Evolutionary conservation across 768 basidiomycete species (phyloP), one percentile per base, ranked within the genome.

Genomic region (Russula compacta): DNA sequence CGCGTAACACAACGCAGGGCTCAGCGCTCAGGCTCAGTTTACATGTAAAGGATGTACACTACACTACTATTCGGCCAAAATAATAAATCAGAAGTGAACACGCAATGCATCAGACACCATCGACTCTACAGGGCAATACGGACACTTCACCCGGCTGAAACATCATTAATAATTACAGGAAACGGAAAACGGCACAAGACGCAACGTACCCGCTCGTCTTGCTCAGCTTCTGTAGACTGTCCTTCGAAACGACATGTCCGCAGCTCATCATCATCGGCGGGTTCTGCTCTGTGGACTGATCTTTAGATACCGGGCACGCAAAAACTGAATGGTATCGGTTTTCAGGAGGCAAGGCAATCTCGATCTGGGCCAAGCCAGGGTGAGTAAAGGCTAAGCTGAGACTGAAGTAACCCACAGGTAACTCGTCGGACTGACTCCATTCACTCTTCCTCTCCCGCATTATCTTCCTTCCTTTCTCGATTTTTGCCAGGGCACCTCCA

Each of bases 231-330:
- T 84, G 83, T 64, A 98, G 75, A 71, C 91, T 95, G 68, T 98
- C 95, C 70, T 88, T 88, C 2, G 92, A 87, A 48, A 99, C 86
- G 40, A 97, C 94, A 73, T 99, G 97, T 2, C 95, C 97, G 71
- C 97, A 98, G 4, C 77, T 75, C 79, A 99, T 87, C 89, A 98
- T 95, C 92, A 97, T 97, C 0, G 97, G 95, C 9, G 94, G 97
- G 71, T 99, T 99, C 60, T 80, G 73, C 55, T 92, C 88, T 4
- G 91, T 95, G 24, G 93, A 86, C 74, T 97, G 95, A 69, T 98
- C 95, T 74, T 98, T 98, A 9, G 93, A 95, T 21, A 99, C 97
- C 0, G 97, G 92, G 72, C 97, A 99, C 50, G 93, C 86, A 72
- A 99, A 98, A 59, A 98, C 88, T 1, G 95, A 97, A 72, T 99